Evolutionary conservation across 441 rosid species (phyloP).

Genomic region (Eugenia klotzschiana): DNA sequence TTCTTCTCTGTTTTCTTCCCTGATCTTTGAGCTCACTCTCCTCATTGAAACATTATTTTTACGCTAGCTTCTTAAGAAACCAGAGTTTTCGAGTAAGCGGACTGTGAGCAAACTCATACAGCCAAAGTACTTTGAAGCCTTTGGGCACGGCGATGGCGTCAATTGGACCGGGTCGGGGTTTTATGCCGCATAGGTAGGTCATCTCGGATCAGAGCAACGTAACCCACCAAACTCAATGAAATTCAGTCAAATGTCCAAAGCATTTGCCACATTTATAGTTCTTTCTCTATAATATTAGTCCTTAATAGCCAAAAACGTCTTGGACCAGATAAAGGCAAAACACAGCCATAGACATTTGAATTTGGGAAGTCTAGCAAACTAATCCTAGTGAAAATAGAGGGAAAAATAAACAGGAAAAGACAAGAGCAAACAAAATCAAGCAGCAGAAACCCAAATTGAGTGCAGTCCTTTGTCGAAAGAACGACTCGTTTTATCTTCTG

Average conservation of each 20-base stretch:
- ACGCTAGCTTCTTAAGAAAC: neutral
- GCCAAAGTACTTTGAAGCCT: neutral
- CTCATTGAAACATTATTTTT: neutral
- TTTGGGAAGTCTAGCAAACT: neutral
- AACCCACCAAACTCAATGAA: neutral
- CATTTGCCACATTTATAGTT: neutral
- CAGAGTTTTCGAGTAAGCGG: neutral
- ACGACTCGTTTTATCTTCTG: neutral
- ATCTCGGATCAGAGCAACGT: neutral
- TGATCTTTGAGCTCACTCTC: neutral
- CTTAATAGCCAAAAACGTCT: neutral
- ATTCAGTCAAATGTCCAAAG: neutral
- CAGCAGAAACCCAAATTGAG: neutral
- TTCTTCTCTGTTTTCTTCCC: neutral
- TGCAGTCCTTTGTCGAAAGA: neutral
- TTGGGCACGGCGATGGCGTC: neutral
- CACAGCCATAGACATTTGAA: neutral
- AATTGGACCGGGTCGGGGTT: neutral
- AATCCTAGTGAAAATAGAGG: neutral
- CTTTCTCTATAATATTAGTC: neutral
- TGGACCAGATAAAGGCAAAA: neutral
- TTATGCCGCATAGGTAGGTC: neutral
- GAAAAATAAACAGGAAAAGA: neutral
- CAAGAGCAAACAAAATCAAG: neutral
- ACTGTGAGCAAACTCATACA: neutral